phyloP scores from a whole-genome alignment of 495 filamentous ascomycete genomes.

The Penicillium cinerascens region DNA sequence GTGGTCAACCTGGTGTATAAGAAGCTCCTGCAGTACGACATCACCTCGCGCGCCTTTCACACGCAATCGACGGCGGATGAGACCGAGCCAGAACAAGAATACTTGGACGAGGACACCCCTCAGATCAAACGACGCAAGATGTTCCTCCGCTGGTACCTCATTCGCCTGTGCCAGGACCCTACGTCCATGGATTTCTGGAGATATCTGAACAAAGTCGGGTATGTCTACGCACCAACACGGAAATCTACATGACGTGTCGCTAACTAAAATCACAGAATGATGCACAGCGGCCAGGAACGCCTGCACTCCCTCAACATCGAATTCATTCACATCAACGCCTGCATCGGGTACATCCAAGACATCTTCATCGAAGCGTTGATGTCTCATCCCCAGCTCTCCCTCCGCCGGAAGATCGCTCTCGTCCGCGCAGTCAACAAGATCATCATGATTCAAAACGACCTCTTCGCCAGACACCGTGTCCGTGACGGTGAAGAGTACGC shows the following conservation, averaged over 20 bases:
- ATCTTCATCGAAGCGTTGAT: constrained; percentile 71
- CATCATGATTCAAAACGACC: constrained; percentile 75
- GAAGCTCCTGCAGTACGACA: constrained; percentile 70
- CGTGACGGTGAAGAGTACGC: constrained; percentile 68
- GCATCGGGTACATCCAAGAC: constrained; percentile 67
- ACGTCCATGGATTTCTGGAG: constrained; percentile 73
- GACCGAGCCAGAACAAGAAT: constrained; percentile 54
- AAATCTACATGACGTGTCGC: neutral
- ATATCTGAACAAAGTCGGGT: constrained; percentile 75
- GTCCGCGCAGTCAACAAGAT: constrained; percentile 61
- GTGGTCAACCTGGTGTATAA: constrained; percentile 70
- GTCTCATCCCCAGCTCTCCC: constrained; percentile 59
- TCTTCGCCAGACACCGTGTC: constrained; percentile 74
- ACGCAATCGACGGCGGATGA: constrained; percentile 64
- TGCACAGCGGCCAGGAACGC: constrained; percentile 65
- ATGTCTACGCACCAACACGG: constrained; percentile 9
- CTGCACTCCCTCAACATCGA: constrained; percentile 66
- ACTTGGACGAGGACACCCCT: constrained; percentile 59
- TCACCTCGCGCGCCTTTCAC: constrained; percentile 67
- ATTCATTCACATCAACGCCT: constrained; percentile 69
- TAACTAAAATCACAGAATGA: constrained; percentile 45
- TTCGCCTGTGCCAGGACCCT: constrained; percentile 66
- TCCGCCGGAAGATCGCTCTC: constrained; percentile 62
- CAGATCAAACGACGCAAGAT: constrained; percentile 73
- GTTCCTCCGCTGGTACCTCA: constrained; percentile 69